Evolutionary conservation across 805 yeast species (phyloP).

Genomic region (Suhomyces emberorum): DNA sequence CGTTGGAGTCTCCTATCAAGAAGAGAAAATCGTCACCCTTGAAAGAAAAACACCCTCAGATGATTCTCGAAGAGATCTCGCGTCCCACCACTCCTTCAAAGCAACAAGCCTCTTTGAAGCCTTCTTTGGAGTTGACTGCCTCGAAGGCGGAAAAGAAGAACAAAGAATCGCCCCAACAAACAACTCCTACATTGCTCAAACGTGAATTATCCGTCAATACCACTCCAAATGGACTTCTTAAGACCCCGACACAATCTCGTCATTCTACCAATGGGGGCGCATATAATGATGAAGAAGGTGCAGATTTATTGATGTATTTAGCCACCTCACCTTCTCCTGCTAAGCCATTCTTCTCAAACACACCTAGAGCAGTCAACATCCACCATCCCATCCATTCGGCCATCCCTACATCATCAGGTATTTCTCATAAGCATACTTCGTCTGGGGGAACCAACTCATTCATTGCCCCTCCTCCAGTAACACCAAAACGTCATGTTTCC

Average conservation of each 20-base stretch:
- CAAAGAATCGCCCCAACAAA: conserved; percentile 6
- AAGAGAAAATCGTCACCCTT: conserved; percentile 11
- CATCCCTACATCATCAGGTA: conserved; percentile 27
- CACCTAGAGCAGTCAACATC: conserved; percentile 24
- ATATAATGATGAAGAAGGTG: conserved; percentile 60
- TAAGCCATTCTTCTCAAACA: conserved; percentile 30
- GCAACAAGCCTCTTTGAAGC: conserved; percentile 9
- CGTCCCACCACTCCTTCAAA: conserved; percentile 28
- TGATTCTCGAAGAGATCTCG: conserved; percentile 31
- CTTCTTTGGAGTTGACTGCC: conserved; percentile 10
- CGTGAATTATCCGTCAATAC: conserved; percentile 7
- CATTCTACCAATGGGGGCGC: conserved; percentile 11
- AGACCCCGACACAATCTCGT: conserved; percentile 38
- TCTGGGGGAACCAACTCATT: conserved; percentile 26
- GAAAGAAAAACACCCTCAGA: conserved; percentile 10
- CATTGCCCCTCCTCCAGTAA: conserved; percentile 42
- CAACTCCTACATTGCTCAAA: conserved; percentile 13
- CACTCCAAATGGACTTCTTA: conserved; percentile 10
- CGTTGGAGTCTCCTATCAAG: conserved; percentile 35
- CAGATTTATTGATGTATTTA: conserved; percentile 72
- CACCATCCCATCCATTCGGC: conserved; percentile 1
- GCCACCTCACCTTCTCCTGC: conserved; percentile 82
- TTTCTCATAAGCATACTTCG: conserved; percentile 10
- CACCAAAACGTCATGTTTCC: conserved; percentile 37
- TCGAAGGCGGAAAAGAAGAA: neutral